phyloP scores from a whole-genome alignment of 257 asterid species.

The Fraxinus quadrangulata region DNA sequence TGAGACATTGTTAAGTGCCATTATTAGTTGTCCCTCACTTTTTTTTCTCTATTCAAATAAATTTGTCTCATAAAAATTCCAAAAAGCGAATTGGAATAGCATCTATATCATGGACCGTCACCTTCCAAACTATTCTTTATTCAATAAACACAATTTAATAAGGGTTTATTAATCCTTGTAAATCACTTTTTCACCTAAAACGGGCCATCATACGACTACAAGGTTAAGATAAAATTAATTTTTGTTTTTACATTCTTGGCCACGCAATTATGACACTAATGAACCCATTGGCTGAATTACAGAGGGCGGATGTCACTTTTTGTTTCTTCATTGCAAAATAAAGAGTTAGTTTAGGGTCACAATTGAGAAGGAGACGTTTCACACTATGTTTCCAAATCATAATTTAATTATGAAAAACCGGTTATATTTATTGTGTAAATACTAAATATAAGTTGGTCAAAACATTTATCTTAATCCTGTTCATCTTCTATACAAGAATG shows the following conservation, averaged over 20 bases:
- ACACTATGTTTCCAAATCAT: background rate
- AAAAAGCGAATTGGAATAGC: constrained; percentile 13
- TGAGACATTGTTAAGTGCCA: constrained; percentile 18
- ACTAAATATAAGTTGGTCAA: no score
- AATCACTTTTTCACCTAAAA: constrained; percentile 10
- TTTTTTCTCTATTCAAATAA: constrained; percentile 21
- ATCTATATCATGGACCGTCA: constrained; percentile 35
- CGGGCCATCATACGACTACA: constrained; percentile 4
- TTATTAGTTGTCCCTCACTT: constrained; percentile 22
- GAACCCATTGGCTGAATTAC: constrained; percentile 38
- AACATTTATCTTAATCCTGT: no score
- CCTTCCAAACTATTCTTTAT: constrained; percentile 24
- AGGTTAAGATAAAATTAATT: background rate
- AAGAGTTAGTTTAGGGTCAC: background rate
- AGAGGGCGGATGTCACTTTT: constrained; percentile 34
- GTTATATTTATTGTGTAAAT: no score
- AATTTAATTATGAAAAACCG: background rate
- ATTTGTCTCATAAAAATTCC: constrained; percentile 12
- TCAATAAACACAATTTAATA: constrained; percentile 8
- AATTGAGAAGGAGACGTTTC: background rate
- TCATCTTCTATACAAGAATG: no score
- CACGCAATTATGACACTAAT: constrained; percentile 28
- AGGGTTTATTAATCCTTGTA: background rate
- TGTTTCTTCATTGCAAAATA: background rate
- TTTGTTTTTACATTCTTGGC: constrained; percentile 14